Percentiles rank a stretch among this genome's conserved stretches.
phyloP scores from a whole-genome alignment of 306 rosid species.

The Gillenia trifoliata region DNA sequence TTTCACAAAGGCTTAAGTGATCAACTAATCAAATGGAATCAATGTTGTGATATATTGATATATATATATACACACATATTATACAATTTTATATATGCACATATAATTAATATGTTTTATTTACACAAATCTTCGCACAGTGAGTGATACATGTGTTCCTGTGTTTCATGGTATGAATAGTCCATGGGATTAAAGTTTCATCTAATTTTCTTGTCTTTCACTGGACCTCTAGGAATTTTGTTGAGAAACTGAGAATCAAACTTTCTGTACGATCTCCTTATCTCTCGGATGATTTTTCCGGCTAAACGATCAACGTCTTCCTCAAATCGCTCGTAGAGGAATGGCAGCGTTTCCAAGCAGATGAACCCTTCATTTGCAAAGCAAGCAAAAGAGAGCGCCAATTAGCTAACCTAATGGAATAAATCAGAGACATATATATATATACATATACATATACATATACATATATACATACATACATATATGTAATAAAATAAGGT shows the following conservation, averaged over 20 bases:
- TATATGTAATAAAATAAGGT: neutral
- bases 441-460: neutral
- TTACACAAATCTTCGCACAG: neutral
- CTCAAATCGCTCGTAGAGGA: slow-evolving; percentile 58
- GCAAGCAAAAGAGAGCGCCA: slow-evolving; percentile 2
- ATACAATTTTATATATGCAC: neutral
- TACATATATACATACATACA: neutral
- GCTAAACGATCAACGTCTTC: slow-evolving; percentile 47
- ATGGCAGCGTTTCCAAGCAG: slow-evolving; percentile 52
- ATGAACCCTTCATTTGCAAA: slow-evolving; percentile 42
- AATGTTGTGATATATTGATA: neutral
- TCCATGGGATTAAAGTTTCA: slow-evolving; percentile 15
- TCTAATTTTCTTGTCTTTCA: slow-evolving; percentile 52
- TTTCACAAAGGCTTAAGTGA: neutral
- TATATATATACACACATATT: neutral
- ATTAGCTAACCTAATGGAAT: neutral
- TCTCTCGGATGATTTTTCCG: slow-evolving; percentile 25
- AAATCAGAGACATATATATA: too few species aligned
- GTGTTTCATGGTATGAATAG: neutral
- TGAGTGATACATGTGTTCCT: neutral
- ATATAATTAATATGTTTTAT: neutral
- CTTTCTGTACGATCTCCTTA: slow-evolving; percentile 39
- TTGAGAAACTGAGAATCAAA: slow-evolving; percentile 54
- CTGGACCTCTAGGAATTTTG: slow-evolving; percentile 78
- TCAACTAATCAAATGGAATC: neutral